phyloP scores from a whole-genome alignment of 73 alveolate genomes.

The Paramecium sonneborni region DNA sequence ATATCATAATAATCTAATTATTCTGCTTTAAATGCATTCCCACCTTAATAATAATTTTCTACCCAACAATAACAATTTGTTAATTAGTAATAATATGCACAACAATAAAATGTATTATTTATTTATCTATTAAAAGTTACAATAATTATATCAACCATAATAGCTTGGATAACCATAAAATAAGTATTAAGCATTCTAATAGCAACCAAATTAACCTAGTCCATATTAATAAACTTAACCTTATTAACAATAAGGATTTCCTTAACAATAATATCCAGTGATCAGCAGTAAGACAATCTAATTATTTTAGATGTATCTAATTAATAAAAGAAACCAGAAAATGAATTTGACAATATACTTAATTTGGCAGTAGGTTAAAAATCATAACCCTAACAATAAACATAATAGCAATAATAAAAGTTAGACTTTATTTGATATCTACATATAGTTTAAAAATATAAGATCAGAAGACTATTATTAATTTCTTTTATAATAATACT shows the following conservation, averaged over 20 bases:
- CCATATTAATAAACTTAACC: not conserved
- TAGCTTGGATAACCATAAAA: not conserved
- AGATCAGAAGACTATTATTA: not conserved
- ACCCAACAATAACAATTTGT: not conserved
- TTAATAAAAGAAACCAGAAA: constrained; percentile 13
- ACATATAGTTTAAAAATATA: constrained; percentile 2
- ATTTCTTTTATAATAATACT: not conserved
- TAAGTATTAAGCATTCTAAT: not conserved
- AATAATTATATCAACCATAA: not conserved
- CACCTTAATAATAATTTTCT: not conserved
- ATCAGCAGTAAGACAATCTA: not conserved
- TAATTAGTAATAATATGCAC: not conserved
- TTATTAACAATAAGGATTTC: not conserved
- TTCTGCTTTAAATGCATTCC: not conserved
- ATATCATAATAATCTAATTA: not conserved
- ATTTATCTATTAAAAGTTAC: not conserved
- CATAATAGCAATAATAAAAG: not conserved
- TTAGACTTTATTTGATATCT: constrained; percentile 8
- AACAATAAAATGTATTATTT: not conserved
- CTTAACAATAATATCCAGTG: not conserved
- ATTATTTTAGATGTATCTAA: not conserved
- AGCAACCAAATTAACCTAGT: not conserved
- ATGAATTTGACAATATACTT: constrained; percentile 20
- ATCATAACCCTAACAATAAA: not conserved
- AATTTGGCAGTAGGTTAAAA: constrained; percentile 13